Percentiles rank a stretch among this genome's conserved stretches.
Conservation (phyloP, 768 basidiomycete genomes). For the Suillus luteus region DNA sequence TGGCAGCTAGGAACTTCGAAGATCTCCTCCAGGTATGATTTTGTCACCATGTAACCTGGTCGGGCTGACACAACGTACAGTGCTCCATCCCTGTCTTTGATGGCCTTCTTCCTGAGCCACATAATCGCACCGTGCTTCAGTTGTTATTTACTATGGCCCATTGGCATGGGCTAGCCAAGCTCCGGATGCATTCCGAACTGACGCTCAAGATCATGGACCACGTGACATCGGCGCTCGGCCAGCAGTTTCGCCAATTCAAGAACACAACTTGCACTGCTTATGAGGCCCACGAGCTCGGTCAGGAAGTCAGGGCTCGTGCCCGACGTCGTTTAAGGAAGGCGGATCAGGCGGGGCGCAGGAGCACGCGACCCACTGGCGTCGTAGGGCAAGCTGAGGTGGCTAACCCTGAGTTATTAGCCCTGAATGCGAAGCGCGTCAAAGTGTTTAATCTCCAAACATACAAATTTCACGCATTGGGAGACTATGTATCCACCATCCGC, state of each 20-base stretch:
- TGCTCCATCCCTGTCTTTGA: conserved; percentile 35
- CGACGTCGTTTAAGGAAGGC: background rate
- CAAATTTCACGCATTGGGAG: conserved; percentile 27
- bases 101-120: conserved; percentile 21
- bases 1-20: conserved; percentile 39
- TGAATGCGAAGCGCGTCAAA: background rate
- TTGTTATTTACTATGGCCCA: conserved; percentile 9
- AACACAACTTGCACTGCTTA: accelerated
- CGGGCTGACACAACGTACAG: conserved; percentile 12
- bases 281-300: background rate
- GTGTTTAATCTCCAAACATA: conserved; percentile 25
- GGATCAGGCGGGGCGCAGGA: background rate
- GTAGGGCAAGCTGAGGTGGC: too few relatives aligned
- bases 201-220: background rate
- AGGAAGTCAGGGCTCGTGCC: background rate
- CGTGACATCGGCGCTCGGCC: accelerated
- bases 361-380: too few relatives aligned
- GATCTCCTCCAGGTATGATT: conserved; percentile 33
- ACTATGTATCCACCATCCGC: conserved; percentile 19
- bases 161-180: conserved; percentile 18
- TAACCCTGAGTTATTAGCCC: too few relatives aligned
- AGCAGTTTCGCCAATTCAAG: background rate
- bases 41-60: background rate
- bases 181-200: background rate
- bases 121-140: conserved; percentile 5